Base-by-base conservation (phyloP, 306 rosid species). In the Lathyrus oleraceus region DNA sequence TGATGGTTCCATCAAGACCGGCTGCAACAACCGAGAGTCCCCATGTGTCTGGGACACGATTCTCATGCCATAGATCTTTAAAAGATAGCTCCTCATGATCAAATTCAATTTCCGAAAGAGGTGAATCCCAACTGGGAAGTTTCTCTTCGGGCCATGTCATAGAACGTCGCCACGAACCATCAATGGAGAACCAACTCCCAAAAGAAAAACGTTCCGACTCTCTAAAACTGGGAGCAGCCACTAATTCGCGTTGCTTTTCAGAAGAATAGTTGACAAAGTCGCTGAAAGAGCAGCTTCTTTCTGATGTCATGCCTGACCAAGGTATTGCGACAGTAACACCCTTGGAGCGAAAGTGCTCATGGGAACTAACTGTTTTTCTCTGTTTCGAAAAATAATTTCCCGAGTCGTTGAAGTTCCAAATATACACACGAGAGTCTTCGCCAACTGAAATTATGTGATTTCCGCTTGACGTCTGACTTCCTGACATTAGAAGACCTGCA, bases 131-230 rank as follows among this genome's bases (percentile, higher is more conserved):
- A 2, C 42, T 45, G 3, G 96, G 90, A 62, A 91, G 96, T 71
- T 87, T 85, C 87, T 94, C 98, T 62, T 88, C 95, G 0, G 97
- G 98, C 98, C 97, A 90, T 21, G 96, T 94, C 67, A 79, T 81
- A 2, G 96, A 83, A 4, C 89, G 83, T 16, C 83, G 80, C 81
- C 85, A 79, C 1, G 84, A 5, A 13, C 81, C 84, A 27, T 94
- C 91, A 15, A 76, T 57, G 44, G 88, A 81, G 82, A 90, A 87
- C 95, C 92, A 94, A 74, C 76, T 84, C 15, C 94, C 76, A 5
- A 85, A 75, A 17, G 88, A 82, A 56, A 87, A 81, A 15, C 86
- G 70, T 2, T 90, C 91, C 0, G 77, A 71, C 10, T 84, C 88
- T 76, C 79, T 83, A 42, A 48, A 16, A 35, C 75, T 38, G 1